Percentiles rank a stretch among this genome's conserved stretches.
These are phyloP conservation scores for Melampsora larici-populina DNA, from an alignment of 1,284 basidiomycete species.

Conservation along the genomic window DNA sequence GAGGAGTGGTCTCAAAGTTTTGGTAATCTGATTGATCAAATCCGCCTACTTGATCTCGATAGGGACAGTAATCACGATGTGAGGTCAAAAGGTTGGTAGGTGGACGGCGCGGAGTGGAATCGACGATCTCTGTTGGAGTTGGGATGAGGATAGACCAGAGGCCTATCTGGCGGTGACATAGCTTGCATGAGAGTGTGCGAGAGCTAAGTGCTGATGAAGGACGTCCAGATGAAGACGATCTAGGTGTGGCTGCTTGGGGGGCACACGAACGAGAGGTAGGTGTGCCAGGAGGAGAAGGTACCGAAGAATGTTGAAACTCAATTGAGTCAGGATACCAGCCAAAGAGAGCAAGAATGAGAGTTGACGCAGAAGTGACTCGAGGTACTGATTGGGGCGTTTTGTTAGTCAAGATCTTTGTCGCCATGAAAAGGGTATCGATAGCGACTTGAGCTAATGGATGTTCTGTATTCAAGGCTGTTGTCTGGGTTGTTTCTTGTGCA, in stretches of 20 bases:
- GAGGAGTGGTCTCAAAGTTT: too few relatives aligned
- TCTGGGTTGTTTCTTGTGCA: not conserved
- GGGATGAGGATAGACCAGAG: not conserved
- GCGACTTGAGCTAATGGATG: constrained; percentile 12
- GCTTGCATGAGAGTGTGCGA: constrained; percentile 14
- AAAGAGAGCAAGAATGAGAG: constrained; percentile 37
- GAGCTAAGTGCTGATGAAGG: not conserved
- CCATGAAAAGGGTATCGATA: constrained; percentile 11
- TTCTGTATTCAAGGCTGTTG: constrained; percentile 5
- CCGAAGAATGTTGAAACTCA: not conserved
- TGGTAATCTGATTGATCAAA: constrained; percentile 13
- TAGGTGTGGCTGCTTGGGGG: not conserved
- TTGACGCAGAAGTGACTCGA: not conserved
- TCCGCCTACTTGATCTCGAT: constrained; percentile 13
- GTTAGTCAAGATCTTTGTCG: not conserved
- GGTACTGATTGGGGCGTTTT: not conserved
- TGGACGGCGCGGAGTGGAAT: not conserved
- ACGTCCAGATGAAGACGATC: not conserved
- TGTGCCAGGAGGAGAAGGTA: not conserved
- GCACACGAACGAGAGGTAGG: not conserved
- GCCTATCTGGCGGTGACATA: constrained; percentile 26
- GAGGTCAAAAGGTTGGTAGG: constrained; percentile 10
- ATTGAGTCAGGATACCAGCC: constrained; percentile 14
- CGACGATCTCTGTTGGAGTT: not conserved
- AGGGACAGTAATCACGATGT: constrained; percentile 41